These are phyloP conservation scores for Eucalyptus brandiana DNA, from an alignment of 345 rosid genomes.

Conservation along the genomic window DNA sequence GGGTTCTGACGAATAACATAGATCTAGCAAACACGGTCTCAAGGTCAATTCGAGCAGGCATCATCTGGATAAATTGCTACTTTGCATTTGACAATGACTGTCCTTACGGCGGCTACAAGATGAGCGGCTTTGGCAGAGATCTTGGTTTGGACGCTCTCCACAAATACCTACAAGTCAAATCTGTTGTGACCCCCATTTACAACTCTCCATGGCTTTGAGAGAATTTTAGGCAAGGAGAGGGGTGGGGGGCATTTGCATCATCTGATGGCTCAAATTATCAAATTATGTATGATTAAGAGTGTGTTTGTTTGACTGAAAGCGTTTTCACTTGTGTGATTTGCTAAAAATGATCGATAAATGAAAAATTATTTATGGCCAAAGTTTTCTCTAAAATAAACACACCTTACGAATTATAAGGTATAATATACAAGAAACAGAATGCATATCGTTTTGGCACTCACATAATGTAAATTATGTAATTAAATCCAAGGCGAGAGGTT, in stretches of 20 bases:
- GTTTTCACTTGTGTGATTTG: too few species aligned
- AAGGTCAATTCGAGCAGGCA: slow-evolving; percentile 52
- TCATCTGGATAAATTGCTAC: slow-evolving; percentile 66
- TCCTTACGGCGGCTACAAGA: slow-evolving; percentile 60
- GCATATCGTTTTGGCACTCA: background rate
- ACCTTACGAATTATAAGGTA: background rate
- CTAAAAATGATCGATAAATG: too few species aligned
- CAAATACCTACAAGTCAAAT: slow-evolving; percentile 46
- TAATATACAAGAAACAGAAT: background rate
- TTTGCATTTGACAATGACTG: slow-evolving; percentile 40
- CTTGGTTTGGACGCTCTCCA: slow-evolving; percentile 47
- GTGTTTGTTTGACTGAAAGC: background rate
- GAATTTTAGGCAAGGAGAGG: background rate
- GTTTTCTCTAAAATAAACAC: too few species aligned
- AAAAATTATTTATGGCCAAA: too few species aligned
- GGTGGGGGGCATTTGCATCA: background rate
- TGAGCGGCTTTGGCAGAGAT: slow-evolving; percentile 65
- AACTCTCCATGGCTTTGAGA: slow-evolving; percentile 37
- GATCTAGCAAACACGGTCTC: slow-evolving; percentile 56
- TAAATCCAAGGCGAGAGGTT: too few species aligned
- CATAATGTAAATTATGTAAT: background rate
- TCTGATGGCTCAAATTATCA: background rate
- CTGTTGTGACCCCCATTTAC: slow-evolving; percentile 54
- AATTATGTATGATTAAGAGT: background rate
- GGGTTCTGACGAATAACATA: slow-evolving; percentile 47